These are phyloP conservation scores for Apiospora pterosperma DNA, from an alignment of 2,329 filamentous ascomycete genomes.

Conservation along the genomic window DNA sequence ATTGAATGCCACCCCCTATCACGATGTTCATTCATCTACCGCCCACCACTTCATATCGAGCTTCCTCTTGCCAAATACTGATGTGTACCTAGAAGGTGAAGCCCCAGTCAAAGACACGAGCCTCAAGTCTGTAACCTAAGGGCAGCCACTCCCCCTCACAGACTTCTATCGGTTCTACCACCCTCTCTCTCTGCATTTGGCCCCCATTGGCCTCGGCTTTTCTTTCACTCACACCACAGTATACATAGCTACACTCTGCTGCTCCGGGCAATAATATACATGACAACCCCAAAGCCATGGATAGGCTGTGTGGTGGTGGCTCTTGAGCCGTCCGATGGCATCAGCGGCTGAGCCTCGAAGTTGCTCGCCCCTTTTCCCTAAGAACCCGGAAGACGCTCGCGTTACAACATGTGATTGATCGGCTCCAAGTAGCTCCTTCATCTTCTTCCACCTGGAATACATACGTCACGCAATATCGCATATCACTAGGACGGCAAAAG, in stretches of 20 bases:
- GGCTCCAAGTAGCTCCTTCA: not conserved
- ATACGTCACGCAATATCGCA: not conserved
- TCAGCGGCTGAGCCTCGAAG: not conserved
- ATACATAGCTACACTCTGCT: not conserved
- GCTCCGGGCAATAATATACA: not conserved
- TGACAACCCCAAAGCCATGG: fast-evolving
- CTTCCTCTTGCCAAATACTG: too few relatives aligned
- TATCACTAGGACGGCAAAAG: not conserved
- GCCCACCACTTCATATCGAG: not conserved
- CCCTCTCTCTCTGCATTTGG: not conserved
- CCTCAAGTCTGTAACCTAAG: not conserved
- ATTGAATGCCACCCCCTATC: not conserved
- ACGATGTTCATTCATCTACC: not conserved
- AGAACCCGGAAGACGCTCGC: not conserved
- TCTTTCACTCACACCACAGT: not conserved
- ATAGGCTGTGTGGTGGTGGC: not conserved
- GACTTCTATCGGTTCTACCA: not conserved
- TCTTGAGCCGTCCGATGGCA: not conserved
- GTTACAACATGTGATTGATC: too few relatives aligned
- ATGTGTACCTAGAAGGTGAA: too few relatives aligned
- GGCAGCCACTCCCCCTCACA: not conserved
- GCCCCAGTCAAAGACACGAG: not conserved
- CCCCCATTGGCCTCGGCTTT: not conserved
- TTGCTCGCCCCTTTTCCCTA: not conserved
- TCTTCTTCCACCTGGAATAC: not conserved